phyloP scores from a whole-genome alignment of 306 rosid species.

The Malus asiatica region DNA sequence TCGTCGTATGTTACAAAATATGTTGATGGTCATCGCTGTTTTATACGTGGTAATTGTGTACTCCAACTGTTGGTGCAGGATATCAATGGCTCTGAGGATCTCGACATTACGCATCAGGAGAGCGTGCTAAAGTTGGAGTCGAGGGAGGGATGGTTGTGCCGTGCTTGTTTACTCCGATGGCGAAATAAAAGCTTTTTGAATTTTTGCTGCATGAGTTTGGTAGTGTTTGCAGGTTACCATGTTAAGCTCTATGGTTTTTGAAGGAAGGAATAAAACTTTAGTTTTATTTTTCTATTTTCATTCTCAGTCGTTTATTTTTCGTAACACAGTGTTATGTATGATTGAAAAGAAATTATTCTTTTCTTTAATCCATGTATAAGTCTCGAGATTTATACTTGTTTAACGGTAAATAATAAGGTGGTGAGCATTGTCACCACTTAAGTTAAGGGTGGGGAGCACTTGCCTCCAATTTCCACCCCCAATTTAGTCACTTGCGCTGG shows the following conservation, averaged over 20 bases:
- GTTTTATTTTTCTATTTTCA: no score
- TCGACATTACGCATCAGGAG: slow-evolving; percentile 27
- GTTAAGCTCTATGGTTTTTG: background rate
- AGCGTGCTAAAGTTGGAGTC: background rate
- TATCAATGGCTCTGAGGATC: slow-evolving; percentile 66
- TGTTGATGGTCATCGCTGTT: background rate
- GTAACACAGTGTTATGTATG: no score
- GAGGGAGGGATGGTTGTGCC: background rate
- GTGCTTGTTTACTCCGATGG: slow-evolving; percentile 14
- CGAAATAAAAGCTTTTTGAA: slow-evolving; percentile 11
- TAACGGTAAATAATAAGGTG: no score
- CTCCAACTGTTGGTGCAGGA: slow-evolving; percentile 34
- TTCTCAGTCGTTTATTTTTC: no score
- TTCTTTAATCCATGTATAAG: no score
- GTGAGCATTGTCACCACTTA: no score
- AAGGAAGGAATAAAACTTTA: background rate
- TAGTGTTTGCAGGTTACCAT: background rate
- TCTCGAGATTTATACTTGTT: no score
- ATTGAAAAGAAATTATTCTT: no score
- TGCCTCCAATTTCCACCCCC: no score
- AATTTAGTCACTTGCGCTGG: no score
- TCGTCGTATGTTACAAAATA: background rate
- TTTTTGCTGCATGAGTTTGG: background rate
- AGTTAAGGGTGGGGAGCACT: no score
- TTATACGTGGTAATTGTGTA: background rate